A percentile compares a stretch with the other conserved stretches of the same genome.
phyloP scores from a whole-genome alignment of 257 asterid genomes.

The Fraxinus pennsylvanica region DNA sequence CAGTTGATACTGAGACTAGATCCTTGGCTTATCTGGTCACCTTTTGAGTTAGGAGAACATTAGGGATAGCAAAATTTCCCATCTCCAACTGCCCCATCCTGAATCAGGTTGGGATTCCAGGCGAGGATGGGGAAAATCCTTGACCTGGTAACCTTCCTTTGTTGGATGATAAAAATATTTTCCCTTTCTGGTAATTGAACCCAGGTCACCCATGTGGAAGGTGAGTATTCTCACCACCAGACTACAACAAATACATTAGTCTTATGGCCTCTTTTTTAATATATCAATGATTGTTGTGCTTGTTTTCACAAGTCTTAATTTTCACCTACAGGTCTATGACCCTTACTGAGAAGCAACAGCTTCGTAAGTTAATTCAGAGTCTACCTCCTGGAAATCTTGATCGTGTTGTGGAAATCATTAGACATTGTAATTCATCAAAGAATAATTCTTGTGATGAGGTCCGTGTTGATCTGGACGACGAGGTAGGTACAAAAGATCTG shows the following conservation, averaged over 20 bases:
- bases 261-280: background rate
- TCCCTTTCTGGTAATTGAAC: too few species aligned
- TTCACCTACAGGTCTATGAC: conserved; percentile 61
- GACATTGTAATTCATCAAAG: conserved; percentile 28
- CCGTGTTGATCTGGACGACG: conserved; percentile 48
- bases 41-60: background rate
- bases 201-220: too few species aligned
- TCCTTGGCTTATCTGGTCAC: background rate
- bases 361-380: conserved; percentile 46
- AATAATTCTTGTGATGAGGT: conserved; percentile 35
- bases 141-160: too few species aligned
- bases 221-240: background rate
- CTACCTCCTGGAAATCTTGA: conserved; percentile 60
- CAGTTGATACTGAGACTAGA: background rate
- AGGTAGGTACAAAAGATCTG: conserved; percentile 45
- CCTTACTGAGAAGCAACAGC: conserved; percentile 54
- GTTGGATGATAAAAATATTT: too few species aligned
- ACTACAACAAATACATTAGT: too few species aligned
- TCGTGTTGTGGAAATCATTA: conserved; percentile 59
- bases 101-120: background rate
- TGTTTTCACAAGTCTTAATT: conserved; percentile 7
- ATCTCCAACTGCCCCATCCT: background rate
- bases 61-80: background rate
- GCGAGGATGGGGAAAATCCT: too few species aligned
- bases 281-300: background rate